Evolutionary conservation across 371 early-diverging fungal genomes (phyloP), one percentile per base, ranked within the genome.

Genomic region (Mortierella sp.): DNA sequence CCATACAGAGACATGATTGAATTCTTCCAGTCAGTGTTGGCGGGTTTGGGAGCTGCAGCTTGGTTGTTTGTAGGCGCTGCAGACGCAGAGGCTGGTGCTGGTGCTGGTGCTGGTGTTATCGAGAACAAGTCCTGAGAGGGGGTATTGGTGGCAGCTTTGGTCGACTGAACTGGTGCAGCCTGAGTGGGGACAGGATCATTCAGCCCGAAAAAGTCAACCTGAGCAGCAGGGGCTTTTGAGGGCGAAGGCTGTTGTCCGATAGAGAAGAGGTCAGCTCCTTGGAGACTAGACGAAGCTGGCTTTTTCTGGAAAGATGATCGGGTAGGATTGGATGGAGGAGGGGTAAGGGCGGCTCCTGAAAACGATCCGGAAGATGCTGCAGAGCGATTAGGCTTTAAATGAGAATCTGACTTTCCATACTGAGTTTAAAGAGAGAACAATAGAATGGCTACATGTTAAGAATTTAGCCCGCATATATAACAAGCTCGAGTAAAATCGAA

Each of bases 1-100:
- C 74, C 79, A 55, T 90, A 90, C 38, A 90, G 64, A 4, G 91
- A 90, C 32, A 90, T 77, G 74, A 90, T 89, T 10, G 88, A 88
- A 21, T 88, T 87, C 65, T 89, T 89, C 69, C 89, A 76, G 65
- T 89, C 88, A 41, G 85, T 72, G 21, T 86, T 85, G 24, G 83
- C 76, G 9, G 78, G 41, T 47, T 72, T 72, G 28, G 67, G 38
- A 24, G 69, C 32, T 22, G 70, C 15, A 8, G 74, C 21, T 28
- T 48, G 52, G 15, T 41, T 36, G 21, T 41, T 52, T 58, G 53
- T 60, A 58, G 60, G 40, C 55, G 66, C 21, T 21, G 69, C 24
- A 24, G 69, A 36, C 8, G 64, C 55, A 28, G 66, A 38, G 16
- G 64, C 19, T 62, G 77, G 57, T 69, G 86, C 60, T 28, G 28